phyloP scores from a whole-genome alignment of 176 grass and related monocot genomes.

The Rhynchospora pubera region DNA sequence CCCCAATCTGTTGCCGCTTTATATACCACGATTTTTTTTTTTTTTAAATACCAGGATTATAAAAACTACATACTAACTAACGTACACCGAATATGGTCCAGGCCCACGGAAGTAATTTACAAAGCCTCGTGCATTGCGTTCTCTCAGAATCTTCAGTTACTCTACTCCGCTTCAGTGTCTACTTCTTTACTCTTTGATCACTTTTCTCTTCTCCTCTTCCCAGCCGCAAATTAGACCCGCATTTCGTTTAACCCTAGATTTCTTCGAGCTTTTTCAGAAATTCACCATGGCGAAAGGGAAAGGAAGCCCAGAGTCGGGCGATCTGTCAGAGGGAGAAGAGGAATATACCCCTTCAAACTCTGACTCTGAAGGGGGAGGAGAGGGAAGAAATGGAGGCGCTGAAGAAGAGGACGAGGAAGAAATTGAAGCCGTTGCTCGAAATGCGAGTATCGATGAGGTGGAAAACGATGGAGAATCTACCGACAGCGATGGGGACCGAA shows the following conservation, averaged over 20 bases:
- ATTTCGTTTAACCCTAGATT: slow-evolving; percentile 20
- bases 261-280: neutral
- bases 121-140: neutral
- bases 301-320: neutral
- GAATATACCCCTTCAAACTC: slow-evolving; percentile 15
- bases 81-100: neutral
- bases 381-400: neutral
- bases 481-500: neutral
- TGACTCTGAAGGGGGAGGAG: neutral
- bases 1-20: too few species aligned
- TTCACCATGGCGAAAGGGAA: slow-evolving; percentile 15
- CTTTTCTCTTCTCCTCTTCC: neutral
- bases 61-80: too few species aligned
- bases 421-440: slow-evolving; percentile 8
- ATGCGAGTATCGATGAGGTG: slow-evolving; percentile 1
- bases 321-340: slow-evolving; percentile 14
- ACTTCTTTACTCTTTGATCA: neutral
- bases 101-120: neutral
- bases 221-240: neutral
- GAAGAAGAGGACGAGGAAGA: slow-evolving; percentile 24
- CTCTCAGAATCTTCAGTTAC: neutral
- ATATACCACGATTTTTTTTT: too few species aligned
- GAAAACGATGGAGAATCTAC: slow-evolving; percentile 19
- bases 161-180: neutral
- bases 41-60: too few species aligned